Conservation (phyloP, 306 rosid genomes). For the Ziziphus jujuba region DNA sequence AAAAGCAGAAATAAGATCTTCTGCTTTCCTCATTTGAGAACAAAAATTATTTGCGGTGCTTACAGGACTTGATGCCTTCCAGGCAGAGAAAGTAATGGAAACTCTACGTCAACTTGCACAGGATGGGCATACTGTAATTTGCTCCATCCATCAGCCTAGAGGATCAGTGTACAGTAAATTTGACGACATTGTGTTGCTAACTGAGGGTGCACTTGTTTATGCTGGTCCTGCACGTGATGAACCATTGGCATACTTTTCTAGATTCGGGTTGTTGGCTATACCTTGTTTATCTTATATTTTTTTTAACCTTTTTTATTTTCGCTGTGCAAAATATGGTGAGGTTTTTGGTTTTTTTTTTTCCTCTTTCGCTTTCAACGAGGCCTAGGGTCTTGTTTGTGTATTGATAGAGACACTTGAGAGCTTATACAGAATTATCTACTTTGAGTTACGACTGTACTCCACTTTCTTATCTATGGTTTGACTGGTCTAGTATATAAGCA, state of each 20-base stretch:
- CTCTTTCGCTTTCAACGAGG: not conserved
- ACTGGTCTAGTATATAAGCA: too few relatives aligned
- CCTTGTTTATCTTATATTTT: constrained; percentile 17
- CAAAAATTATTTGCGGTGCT: constrained; percentile 28
- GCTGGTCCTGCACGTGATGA: constrained; percentile 80
- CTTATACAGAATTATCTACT: not conserved
- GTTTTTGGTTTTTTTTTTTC: not conserved
- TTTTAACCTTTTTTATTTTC: not conserved
- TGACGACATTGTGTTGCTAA: constrained; percentile 82
- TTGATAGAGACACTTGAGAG: not conserved
- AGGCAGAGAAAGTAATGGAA: constrained; percentile 94
- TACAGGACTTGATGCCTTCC: constrained; percentile 96
- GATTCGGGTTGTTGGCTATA: constrained; percentile 63
- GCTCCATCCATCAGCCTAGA: constrained; percentile 95
- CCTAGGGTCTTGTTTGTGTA: not conserved
- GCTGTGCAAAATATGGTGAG: not conserved
- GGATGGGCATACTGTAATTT: constrained; percentile 94
- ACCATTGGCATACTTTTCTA: constrained; percentile 73
- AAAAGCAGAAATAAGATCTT: not conserved
- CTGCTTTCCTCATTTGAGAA: constrained; percentile 1
- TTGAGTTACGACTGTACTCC: not conserved
- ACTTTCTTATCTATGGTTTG: not conserved
- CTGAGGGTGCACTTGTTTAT: constrained; percentile 88
- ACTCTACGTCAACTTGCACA: constrained; percentile 81
- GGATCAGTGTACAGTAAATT: constrained; percentile 85